A percentile compares a stretch with the other conserved stretches of the same genome.
Conservation (phyloP, 768 basidiomycete genomes). For the Gymnopilus dilepis region DNA sequence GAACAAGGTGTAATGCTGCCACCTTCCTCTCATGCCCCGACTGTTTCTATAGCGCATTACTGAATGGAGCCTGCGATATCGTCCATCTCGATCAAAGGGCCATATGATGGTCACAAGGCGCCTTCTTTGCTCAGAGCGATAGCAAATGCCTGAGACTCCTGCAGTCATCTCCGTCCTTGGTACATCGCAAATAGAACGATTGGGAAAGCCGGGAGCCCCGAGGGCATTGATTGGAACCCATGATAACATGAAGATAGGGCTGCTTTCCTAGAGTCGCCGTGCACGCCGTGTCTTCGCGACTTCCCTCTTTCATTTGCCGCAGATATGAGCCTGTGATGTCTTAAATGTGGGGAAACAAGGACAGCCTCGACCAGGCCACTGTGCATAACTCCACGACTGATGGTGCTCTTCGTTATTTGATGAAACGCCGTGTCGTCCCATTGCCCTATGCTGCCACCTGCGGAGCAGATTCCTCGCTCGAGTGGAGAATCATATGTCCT, state of each 20-base stretch:
- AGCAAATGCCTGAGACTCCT: neutral
- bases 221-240: neutral
- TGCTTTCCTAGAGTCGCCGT: neutral
- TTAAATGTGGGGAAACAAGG: neutral
- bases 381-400: neutral
- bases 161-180: neutral
- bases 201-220: constrained; percentile 1
- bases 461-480: neutral
- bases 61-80: neutral
- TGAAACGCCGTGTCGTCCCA: neutral
- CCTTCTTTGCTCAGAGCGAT: neutral
- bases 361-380: neutral
- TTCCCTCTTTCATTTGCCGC: neutral
- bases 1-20: neutral
- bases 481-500: neutral
- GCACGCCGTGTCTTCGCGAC: neutral
- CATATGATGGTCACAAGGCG: neutral
- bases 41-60: too few species aligned
- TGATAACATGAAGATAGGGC: neutral
- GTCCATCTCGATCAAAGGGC: neutral
- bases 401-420: neutral
- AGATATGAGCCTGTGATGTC: neutral
- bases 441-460: neutral
- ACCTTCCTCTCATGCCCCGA: too few species aligned
- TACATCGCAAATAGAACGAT: neutral